Evolutionary conservation across 768 basidiomycete genomes (phyloP), one percentile per base, ranked within the genome.

Genomic region (Phanerodontia chrysosporium): DNA sequence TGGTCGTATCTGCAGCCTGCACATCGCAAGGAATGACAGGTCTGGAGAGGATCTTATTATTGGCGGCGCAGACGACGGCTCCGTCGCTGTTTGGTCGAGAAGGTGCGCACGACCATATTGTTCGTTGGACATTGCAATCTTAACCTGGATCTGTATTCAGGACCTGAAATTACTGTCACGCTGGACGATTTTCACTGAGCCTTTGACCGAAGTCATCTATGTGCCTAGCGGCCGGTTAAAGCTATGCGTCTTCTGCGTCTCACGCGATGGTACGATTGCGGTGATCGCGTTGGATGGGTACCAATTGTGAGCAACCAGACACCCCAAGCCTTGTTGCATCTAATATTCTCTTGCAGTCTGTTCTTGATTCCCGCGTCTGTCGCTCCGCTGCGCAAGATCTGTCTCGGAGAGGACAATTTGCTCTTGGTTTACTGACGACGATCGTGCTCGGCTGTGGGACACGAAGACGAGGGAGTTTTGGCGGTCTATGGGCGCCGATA

Each of bases 371-470:
- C 96, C 6, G 93, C 91, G 7, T 81, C 92, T 1, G 79, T 82
- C n/a, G 81, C 85, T 0, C 83, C 85, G 0, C 75, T 98, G 21
- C 72, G 75, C 35, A 71, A 78, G 46, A 70, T 96, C 16, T 91
- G 83, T 65, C 70, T 91, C 8, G 78, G 83, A 12, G 85, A 80
- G 16, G 81, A 87, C 55, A 86, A 91, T 58, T 70, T 97, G 28
- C 67, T 97, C 53, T 73, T 95, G 6, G 71, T 89, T 1, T 98
- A 98, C 70, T n/a, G 76, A 76, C 2, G 86, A 90, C 61, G 85
- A 82, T 1, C 83, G 86, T 55, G 91, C 90, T 1, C 78, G 97
- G 44, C 73, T 95, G 1, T 99, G 97, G 94, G 92, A 98, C 65
- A 75, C 87, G 16, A 83, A 84, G 61, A 89, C 86, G 0, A 81